phyloP scores from a whole-genome alignment of 148 eudicot genomes.

The Rhododendron henanense region DNA sequence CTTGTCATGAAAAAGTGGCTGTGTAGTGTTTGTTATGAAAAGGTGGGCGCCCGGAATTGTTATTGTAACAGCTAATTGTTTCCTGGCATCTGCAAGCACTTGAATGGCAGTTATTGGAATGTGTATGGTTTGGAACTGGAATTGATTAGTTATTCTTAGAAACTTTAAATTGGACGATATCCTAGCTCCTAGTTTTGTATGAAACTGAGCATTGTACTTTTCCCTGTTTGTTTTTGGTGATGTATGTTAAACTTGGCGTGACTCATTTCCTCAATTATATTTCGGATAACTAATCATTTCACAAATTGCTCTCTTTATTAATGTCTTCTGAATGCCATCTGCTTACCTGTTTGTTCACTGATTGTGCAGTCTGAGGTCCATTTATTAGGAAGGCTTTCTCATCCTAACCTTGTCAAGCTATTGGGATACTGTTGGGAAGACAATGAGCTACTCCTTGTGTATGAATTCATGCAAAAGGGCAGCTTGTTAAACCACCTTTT shows the following conservation, averaged over 20 bases:
- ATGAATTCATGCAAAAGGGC: constrained; percentile 77
- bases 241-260: not conserved
- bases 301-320: not conserved
- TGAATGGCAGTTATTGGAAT: not conserved
- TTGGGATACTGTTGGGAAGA: constrained; percentile 80
- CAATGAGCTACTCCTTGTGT: constrained; percentile 61
- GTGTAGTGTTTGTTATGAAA: not conserved
- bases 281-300: not conserved
- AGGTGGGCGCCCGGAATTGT: not conserved
- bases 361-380: constrained; percentile 66
- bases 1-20: not conserved
- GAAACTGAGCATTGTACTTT: not conserved
- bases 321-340: not conserved
- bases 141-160: not conserved
- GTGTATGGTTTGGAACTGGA: not conserved
- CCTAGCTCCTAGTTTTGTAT: not conserved
- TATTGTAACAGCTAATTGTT: not conserved
- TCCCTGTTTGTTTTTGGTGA: not conserved
- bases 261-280: not conserved
- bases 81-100: not conserved
- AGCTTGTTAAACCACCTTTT: constrained; percentile 84
- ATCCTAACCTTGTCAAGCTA: constrained; percentile 73
- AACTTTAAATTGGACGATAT: not conserved
- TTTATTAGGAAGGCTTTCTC: constrained; percentile 75
- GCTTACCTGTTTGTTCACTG: constrained; percentile 11